Evolutionary conservation across 345 rosid species (phyloP), one percentile per base, ranked within the genome.

Genomic region (Salix viminalis): DNA sequence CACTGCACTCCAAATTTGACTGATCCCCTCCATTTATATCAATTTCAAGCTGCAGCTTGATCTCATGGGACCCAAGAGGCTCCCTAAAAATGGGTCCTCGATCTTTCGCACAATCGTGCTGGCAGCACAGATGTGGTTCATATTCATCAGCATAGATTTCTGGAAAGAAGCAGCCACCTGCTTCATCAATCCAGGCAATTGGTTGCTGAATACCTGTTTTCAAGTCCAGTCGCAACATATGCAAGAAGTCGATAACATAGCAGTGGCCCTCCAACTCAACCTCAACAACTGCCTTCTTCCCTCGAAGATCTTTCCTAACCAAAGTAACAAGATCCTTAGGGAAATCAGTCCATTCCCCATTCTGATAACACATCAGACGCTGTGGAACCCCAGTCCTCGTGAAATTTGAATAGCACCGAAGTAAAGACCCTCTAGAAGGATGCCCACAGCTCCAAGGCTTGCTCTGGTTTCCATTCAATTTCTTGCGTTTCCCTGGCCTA

Each of bases 151-250:
- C 26, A 71, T 86, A 87, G 56, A 80, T 79, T 79, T 94, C 98
- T 0, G 99, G 99, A 77, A 96, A 96, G 77, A 91, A 96, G 80
- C 95, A 91, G 58, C 82, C 71, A 65, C 88, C 96, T 24, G 84
- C 87, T 74, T 88, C 86, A 78, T 96, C 99, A 83, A 96, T 96
- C 99, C 99, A 96, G 50, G 99, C 97, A 80, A 96, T 86, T 0
- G 97, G 90, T 65, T 83, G 86, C 65, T 85, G 89, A 5, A 64
- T 46, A 50, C 95, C 94, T n/a, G 92, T 91, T 76, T 83, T 89
- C 87, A 81, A 48, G 84, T 96, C 91, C 37, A 94, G 67, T 16
- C 82, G 84, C 42, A 84, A 80, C 99, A 96, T 96, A 44, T 92
- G 97, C 87, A 92, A 71, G 78, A 96, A 90, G 82, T 96, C 97